phyloP scores from a whole-genome alignment of 108 stramenopile species.

The Cyclotella baltica region DNA sequence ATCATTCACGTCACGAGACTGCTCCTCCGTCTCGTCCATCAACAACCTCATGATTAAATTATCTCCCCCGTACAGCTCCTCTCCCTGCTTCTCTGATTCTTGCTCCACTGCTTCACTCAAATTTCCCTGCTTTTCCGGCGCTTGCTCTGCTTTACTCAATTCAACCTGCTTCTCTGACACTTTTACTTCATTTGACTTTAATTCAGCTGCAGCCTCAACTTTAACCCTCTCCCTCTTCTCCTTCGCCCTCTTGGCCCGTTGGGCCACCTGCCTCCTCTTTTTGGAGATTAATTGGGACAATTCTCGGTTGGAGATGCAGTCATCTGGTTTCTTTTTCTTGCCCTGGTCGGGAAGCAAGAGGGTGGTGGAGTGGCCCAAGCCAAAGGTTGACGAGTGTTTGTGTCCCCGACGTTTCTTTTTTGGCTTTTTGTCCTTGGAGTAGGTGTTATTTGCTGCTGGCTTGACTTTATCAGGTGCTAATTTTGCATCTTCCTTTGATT shows the following conservation, averaged over 20 bases:
- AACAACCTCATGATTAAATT: slow-evolving; percentile 4
- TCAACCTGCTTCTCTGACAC: background rate
- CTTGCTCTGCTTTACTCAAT: background rate
- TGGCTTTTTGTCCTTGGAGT: slow-evolving; percentile 1
- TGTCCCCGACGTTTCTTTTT: background rate
- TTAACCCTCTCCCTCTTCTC: slow-evolving; percentile 8
- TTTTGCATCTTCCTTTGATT: background rate
- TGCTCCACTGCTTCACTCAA: too few species aligned
- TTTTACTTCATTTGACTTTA: background rate
- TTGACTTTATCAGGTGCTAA: background rate
- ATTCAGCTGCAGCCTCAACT: slow-evolving; percentile 1
- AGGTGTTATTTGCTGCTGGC: slow-evolving; percentile 3
- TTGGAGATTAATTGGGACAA: slow-evolving; percentile 1
- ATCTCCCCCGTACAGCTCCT: too few species aligned
- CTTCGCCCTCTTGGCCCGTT: slow-evolving; percentile 13
- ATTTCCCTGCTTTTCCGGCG: background rate
- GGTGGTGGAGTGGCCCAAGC: too few species aligned
- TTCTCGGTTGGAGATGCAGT: slow-evolving; percentile 4
- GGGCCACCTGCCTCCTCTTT: slow-evolving; percentile 1
- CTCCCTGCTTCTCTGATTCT: too few species aligned
- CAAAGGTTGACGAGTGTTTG: background rate
- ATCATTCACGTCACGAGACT: too few species aligned
- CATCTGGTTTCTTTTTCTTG: background rate
- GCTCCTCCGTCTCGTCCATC: background rate
- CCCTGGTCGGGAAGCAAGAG: too few species aligned